Conservation (phyloP, 1,284 basidiomycete genomes). For the Cutaneotrichosporon curvatum region DNA sequence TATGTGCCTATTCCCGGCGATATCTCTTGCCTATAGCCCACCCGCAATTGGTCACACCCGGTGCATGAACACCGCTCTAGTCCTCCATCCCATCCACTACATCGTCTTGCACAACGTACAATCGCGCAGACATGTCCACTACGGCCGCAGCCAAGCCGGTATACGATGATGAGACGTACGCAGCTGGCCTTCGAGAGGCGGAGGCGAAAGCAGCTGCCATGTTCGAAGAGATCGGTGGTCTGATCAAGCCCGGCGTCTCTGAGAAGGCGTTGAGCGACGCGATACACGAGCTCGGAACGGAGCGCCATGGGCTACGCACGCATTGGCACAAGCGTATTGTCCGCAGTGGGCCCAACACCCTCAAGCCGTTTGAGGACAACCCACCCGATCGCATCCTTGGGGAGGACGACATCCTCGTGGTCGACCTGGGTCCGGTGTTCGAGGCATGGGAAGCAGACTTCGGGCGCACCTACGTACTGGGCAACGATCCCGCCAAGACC, state of each 20-base stretch:
- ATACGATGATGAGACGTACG: constrained; percentile 8
- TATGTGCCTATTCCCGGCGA: too few relatives aligned
- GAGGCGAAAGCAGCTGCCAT: constrained; percentile 10
- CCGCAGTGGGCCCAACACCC: constrained; percentile 15
- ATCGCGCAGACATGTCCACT: too few relatives aligned
- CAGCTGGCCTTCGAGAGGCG: constrained; percentile 8
- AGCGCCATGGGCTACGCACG: constrained; percentile 9
- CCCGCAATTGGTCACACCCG: too few relatives aligned
- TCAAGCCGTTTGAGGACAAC: constrained; percentile 16
- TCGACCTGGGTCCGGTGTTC: constrained; percentile 19
- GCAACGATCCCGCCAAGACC: constrained; percentile 12
- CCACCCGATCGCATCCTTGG: constrained; percentile 13
- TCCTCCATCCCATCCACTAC: too few relatives aligned
- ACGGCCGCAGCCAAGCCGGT: neutral
- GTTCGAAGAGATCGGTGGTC: constrained; percentile 13
- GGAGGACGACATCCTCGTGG: constrained; percentile 16
- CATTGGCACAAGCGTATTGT: constrained; percentile 20
- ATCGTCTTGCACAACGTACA: too few relatives aligned
- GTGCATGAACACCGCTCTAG: too few relatives aligned
- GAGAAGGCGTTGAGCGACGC: constrained; percentile 15
- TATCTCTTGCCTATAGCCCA: too few relatives aligned
- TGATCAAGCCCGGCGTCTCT: constrained; percentile 10
- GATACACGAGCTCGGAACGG: constrained; percentile 13
- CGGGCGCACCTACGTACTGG: constrained; percentile 17
- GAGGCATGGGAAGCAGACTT: constrained; percentile 18